phyloP scores from a whole-genome alignment of 192 early-diverging fungal species.

The Podochytrium sp. region DNA sequence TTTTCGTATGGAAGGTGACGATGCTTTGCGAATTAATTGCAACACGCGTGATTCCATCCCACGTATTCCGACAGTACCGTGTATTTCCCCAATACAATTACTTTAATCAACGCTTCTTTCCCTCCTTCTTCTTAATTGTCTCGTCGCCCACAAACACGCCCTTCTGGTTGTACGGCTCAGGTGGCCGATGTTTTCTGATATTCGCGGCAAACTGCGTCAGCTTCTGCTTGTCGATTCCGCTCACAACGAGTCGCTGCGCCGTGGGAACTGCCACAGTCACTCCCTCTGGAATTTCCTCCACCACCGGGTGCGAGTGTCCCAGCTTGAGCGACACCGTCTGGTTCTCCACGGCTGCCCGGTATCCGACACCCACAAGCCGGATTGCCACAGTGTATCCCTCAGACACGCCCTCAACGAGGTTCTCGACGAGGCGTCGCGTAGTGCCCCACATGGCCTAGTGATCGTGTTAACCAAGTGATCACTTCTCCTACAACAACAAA shows the following conservation, averaged over 20 bases:
- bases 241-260: constrained; percentile 84
- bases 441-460: constrained; percentile 84
- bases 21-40: too few relatives aligned
- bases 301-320: constrained; percentile 85
- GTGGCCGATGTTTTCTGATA: constrained; percentile 86
- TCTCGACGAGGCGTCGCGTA: constrained; percentile 83
- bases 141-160: constrained; percentile 98
- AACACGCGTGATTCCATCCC: too few relatives aligned
- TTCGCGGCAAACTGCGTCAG: constrained; percentile 92
- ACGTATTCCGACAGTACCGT: too few relatives aligned
- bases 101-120: constrained; percentile 77
- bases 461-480: not conserved
- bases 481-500: not conserved
- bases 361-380: constrained; percentile 91
- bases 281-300: constrained; percentile 78
- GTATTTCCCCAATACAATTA: not conserved
- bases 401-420: constrained; percentile 85
- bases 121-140: constrained; percentile 98
- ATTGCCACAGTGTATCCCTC: constrained; percentile 87
- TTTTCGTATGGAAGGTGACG: too few relatives aligned
- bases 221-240: constrained; percentile 75
- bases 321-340: constrained; percentile 63
- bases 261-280: constrained; percentile 74
- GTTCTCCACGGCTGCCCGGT: constrained; percentile 82
- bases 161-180: constrained; percentile 99